These are phyloP conservation scores for Diplodia corticola DNA, from an alignment of 2,329 filamentous ascomycete genomes.

Conservation along the genomic window DNA sequence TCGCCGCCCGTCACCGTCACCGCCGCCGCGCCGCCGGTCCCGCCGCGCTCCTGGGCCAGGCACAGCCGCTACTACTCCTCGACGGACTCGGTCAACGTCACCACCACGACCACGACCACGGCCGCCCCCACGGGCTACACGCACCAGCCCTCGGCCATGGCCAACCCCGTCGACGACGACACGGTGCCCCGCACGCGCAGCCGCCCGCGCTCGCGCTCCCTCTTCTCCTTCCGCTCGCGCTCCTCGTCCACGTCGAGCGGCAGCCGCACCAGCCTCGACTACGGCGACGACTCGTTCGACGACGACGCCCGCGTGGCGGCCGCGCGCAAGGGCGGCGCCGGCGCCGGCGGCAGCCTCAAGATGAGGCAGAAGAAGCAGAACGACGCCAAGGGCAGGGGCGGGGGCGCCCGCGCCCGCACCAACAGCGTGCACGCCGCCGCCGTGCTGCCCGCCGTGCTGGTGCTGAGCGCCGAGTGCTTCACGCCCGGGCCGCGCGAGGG, in stretches of 20 bases:
- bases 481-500: slow-evolving; percentile 28
- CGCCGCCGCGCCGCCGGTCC: not conserved
- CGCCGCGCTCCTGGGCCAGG: not conserved
- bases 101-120: too few relatives aligned
- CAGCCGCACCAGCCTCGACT: slow-evolving; percentile 3
- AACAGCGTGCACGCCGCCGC: slow-evolving; percentile 38
- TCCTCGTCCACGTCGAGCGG: not conserved
- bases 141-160: not conserved
- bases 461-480: slow-evolving; percentile 39
- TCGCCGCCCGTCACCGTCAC: not conserved
- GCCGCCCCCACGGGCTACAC: not conserved
- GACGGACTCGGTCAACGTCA: not conserved
- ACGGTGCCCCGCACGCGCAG: not conserved
- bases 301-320: not conserved
- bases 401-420: slow-evolving; percentile 22
- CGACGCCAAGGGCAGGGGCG: not conserved
- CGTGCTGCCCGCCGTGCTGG: slow-evolving; percentile 37
- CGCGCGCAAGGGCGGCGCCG: not conserved
- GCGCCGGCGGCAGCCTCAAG: not conserved
- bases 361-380: not conserved
- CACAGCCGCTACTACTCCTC: slow-evolving; percentile 3
- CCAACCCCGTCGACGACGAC: slow-evolving; percentile 4
- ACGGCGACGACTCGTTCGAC: not conserved
- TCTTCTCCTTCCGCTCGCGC: slow-evolving; percentile 1
- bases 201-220: slow-evolving; percentile 6